phyloP scores from a whole-genome alignment of 2,329 filamentous ascomycete species.

The Beauveria varroae region DNA sequence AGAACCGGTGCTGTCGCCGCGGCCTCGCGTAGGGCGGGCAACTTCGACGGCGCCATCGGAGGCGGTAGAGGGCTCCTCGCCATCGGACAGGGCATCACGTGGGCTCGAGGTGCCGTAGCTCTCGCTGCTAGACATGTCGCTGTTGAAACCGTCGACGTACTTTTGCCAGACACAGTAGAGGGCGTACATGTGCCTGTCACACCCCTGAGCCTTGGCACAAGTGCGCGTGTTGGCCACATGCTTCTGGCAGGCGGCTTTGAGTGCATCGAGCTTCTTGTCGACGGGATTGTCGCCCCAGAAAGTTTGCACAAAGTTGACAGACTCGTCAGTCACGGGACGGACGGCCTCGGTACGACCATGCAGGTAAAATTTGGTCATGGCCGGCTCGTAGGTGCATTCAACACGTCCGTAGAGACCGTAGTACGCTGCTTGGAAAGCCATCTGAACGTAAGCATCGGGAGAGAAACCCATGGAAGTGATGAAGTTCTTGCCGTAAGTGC shows the following conservation, averaged over 20 bases:
- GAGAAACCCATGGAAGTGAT: constrained; percentile 97
- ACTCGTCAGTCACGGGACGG: constrained; percentile 74
- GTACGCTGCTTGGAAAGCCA: constrained; percentile 98
- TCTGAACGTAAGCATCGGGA: constrained; percentile 94
- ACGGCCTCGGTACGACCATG: constrained; percentile 95
- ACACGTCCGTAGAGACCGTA: constrained; percentile 92
- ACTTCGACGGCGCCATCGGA: constrained; percentile 27
- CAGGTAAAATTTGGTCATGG: constrained; percentile 93
- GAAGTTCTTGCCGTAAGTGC: constrained; percentile 89
- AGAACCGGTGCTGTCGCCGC: constrained; percentile 49
- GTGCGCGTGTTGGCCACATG: constrained; percentile 75
- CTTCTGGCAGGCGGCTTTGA: constrained; percentile 74
- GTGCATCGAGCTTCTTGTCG: constrained; percentile 74
- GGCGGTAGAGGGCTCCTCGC: constrained; percentile 27
- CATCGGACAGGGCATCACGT: constrained; percentile 28
- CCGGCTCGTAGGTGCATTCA: constrained; percentile 94
- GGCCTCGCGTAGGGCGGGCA: constrained; percentile 30
- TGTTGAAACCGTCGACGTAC: constrained; percentile 64
- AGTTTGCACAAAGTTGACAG: constrained; percentile 79
- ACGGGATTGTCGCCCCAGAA: constrained; percentile 92
- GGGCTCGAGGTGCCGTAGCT: constrained; percentile 61
- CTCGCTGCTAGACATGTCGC: constrained; percentile 42
- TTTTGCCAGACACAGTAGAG: constrained; percentile 94
- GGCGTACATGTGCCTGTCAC: constrained; percentile 88
- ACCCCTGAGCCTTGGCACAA: constrained; percentile 83